Evolutionary conservation across 306 rosid genomes (phyloP).

Genomic region (Macrotyloma uniflorum): DNA sequence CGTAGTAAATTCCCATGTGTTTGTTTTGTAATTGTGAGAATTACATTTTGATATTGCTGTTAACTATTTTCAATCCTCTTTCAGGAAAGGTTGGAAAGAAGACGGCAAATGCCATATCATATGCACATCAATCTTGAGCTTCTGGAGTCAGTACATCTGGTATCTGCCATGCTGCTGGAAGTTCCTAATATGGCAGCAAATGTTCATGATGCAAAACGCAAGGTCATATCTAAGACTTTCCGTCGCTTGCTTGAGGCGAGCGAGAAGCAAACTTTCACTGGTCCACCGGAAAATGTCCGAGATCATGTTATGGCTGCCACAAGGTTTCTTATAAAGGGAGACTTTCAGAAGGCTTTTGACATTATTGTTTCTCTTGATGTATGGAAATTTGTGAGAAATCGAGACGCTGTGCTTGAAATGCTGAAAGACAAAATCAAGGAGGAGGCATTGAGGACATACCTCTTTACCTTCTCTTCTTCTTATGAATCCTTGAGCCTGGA

Average conservation of each 20-base stretch:
- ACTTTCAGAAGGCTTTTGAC: constrained; percentile 69
- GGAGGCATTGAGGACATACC: constrained; percentile 92
- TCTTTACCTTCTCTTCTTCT: constrained; percentile 82
- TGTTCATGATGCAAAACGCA: constrained; percentile 75
- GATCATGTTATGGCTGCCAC: constrained; percentile 97
- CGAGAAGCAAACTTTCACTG: constrained; percentile 84
- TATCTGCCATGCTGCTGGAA: constrained; percentile 94
- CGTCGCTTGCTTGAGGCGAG: constrained; percentile 81
- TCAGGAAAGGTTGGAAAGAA: constrained; percentile 97
- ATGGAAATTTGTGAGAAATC: constrained; percentile 83
- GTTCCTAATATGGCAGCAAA: constrained; percentile 95
- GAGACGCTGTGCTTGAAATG: constrained; percentile 69
- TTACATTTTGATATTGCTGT: neutral
- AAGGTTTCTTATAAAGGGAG: constrained; percentile 78
- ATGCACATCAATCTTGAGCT: constrained; percentile 99
- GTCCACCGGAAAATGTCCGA: constrained; percentile 93
- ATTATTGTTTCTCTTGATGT: constrained; percentile 75
- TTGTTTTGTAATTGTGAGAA: neutral
- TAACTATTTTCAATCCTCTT: constrained; percentile 10
- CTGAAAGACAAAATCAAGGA: constrained; percentile 83
- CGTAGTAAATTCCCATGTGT: neutral
- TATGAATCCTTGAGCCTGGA: constrained; percentile 76
- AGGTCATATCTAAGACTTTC: constrained; percentile 79
- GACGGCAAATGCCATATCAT: constrained; percentile 98
- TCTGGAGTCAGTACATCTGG: constrained; percentile 86